Evolutionary conservation across 768 basidiomycete genomes (phyloP).

Genomic region (Crucibulum laeve): DNA sequence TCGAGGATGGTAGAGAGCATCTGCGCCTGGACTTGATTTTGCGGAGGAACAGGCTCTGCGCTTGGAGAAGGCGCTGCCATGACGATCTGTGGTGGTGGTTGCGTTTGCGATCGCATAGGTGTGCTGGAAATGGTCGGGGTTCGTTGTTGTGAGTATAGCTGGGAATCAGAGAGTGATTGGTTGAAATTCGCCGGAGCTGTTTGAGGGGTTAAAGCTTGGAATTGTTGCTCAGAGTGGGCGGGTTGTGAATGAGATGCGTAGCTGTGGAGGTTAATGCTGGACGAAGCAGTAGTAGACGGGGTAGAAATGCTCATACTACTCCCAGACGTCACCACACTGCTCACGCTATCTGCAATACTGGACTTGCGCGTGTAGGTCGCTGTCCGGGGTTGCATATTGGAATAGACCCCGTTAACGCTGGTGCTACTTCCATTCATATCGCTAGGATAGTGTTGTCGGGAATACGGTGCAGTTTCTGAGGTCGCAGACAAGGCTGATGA

Average conservation of each 20-base stretch:
- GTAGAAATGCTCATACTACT: constrained; percentile 15
- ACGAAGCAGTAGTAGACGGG: constrained; percentile 10
- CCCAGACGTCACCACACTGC: constrained; percentile 20
- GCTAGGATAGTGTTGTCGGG: constrained; percentile 5
- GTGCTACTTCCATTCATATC: constrained; percentile 1
- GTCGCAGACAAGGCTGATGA: constrained; percentile 24
- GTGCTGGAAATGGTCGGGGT: constrained; percentile 4
- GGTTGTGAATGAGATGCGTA: constrained; percentile 2
- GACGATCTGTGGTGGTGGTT: constrained; percentile 11
- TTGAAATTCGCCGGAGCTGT: constrained; percentile 15
- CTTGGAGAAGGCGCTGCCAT: constrained; percentile 16
- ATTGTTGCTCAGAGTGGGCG: not conserved
- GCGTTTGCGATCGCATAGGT: constrained; percentile 2
- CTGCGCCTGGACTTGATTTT: constrained; percentile 16
- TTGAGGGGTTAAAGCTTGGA: constrained; percentile 8
- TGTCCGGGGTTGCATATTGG: constrained; percentile 11
- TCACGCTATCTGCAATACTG: constrained; percentile 31
- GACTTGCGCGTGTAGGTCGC: constrained; percentile 27
- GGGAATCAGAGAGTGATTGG: constrained; percentile 8
- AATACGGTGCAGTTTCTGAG: constrained; percentile 25
- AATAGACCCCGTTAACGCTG: constrained; percentile 3
- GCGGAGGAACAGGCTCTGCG: constrained; percentile 13
- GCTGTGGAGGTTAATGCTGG: constrained; percentile 2
- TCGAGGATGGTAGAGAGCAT: constrained; percentile 30
- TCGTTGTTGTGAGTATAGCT: constrained; percentile 6